Evolutionary conservation across 2,329 filamentous ascomycete genomes (phyloP), one percentile per base, ranked within the genome.

Genomic region (Aspergillus transmontanensis): DNA sequence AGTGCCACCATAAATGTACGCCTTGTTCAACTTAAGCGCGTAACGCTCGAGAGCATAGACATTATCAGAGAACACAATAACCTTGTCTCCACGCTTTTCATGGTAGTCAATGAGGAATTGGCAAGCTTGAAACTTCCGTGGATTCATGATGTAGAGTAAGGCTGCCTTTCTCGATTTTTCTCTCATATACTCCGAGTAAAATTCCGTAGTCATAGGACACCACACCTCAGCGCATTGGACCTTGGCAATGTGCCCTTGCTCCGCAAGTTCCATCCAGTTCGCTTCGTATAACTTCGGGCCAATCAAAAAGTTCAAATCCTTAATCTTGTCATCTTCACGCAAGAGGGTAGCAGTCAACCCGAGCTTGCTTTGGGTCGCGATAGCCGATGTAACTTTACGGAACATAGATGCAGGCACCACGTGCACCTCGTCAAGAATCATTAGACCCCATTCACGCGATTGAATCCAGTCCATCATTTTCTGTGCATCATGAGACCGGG

Each of bases 51-150:
- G 83, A 0, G 95, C 94, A 73, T 95, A 98, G 46, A 99, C 93
- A 69, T 98, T 97, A 77, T 99, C 95, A 0, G 93, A 97, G 77
- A 98, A 98, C 50, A 99, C 94, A 67, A 98, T 98, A 70, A 98
- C 93, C 79, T 98, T 98, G 82, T 98, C 95, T 36, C 95, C 94
- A 64, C 95, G 87, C 60, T 89, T 89, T 78, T 98, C 94, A 78
- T 99, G 95, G 74, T 96, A 98, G 76, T 98, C 92, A 75, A 99
- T 98, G n/a, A 99, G 85, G 74, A 95, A 98, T 75, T 99, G 94
- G 71, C 93, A 97, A 0, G 94, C 94, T 78, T 98, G 95, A 76
- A 97, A 97, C 78, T 99, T 99, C 69, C 90, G 86, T 1, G 95
- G 95, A 72, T 99, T 99, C 94, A 99, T 98, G 68, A 96, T 96